These are phyloP conservation scores for Debaryomyces fabryi DNA, from an alignment of 1,139 yeast species.

Conservation along the genomic window DNA sequence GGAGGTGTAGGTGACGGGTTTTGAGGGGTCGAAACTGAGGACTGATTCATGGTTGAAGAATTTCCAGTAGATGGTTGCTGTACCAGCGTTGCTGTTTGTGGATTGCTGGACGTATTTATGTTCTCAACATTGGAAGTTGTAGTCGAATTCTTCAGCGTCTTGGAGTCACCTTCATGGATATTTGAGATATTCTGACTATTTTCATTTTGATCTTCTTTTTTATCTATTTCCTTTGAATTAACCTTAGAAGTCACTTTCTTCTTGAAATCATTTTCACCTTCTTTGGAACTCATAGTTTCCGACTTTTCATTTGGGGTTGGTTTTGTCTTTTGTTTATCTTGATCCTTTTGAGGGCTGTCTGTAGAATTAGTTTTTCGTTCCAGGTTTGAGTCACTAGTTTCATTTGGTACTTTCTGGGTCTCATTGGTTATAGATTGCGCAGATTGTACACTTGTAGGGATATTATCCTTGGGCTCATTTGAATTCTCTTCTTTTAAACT, in stretches of 20 bases:
- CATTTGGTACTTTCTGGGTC: background rate
- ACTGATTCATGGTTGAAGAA: background rate
- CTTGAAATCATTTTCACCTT: background rate
- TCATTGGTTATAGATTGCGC: background rate
- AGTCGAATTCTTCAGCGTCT: background rate
- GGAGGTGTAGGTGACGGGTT: slow-evolving; percentile 10
- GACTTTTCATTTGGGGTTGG: background rate
- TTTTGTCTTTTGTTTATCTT: background rate
- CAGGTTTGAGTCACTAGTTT: background rate
- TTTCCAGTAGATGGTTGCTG: background rate
- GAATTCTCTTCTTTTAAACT: background rate
- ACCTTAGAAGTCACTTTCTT: background rate
- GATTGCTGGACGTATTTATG: background rate
- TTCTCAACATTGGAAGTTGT: background rate
- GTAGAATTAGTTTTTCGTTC: background rate
- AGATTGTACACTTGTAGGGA: background rate
- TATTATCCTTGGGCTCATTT: background rate
- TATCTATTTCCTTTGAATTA: background rate
- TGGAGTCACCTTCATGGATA: background rate
- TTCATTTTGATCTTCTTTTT: background rate
- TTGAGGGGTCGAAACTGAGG: slow-evolving; percentile 6
- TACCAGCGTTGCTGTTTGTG: background rate
- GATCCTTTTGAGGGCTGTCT: no score
- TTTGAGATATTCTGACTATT: background rate
- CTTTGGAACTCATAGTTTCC: background rate